Evolutionary conservation across 139 green algal genomes (phyloP).

Genomic region (Chlamydomonas sp.): DNA sequence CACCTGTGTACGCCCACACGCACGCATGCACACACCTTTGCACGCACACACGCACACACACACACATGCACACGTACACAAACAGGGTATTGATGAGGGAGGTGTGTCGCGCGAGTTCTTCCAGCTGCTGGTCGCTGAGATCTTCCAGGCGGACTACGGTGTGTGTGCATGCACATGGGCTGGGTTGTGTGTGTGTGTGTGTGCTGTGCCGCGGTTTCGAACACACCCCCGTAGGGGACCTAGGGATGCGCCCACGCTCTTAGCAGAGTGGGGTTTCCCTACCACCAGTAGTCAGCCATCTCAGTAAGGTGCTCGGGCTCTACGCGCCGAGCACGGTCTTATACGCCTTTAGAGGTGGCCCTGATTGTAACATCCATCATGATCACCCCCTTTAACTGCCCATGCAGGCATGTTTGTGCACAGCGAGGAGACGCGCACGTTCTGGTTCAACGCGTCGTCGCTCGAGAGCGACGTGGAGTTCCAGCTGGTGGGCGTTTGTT

Average conservation of each 20-base stretch:
- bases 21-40: no score
- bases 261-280: no score
- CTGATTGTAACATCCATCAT: no score
- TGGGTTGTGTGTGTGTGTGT: constrained; percentile 6
- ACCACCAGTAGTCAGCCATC: no score
- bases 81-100: constrained; percentile 74
- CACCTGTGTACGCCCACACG: no score
- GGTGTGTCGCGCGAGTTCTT: constrained; percentile 82
- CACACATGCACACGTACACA: no score
- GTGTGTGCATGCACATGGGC: background rate
- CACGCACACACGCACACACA: no score
- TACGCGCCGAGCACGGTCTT: no score
- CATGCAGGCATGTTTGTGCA: constrained; percentile 88
- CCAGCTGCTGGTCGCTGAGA: constrained; percentile 60
- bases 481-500: constrained; percentile 20
- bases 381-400: constrained; percentile 54
- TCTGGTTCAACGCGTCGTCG: constrained; percentile 40
- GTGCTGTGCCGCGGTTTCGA: constrained; percentile 45
- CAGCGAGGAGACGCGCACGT: constrained; percentile 47
- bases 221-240: no score
- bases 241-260: no score
- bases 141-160: constrained; percentile 2
- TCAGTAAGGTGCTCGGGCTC: no score
- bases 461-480: constrained; percentile 35
- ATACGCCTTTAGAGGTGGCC: no score